Percentiles rank a stretch among this genome's conserved stretches.
Evolutionary conservation across 2,329 filamentous ascomycete genomes (phyloP).

Genomic region (Aspergillus oerlinghausenensis): DNA sequence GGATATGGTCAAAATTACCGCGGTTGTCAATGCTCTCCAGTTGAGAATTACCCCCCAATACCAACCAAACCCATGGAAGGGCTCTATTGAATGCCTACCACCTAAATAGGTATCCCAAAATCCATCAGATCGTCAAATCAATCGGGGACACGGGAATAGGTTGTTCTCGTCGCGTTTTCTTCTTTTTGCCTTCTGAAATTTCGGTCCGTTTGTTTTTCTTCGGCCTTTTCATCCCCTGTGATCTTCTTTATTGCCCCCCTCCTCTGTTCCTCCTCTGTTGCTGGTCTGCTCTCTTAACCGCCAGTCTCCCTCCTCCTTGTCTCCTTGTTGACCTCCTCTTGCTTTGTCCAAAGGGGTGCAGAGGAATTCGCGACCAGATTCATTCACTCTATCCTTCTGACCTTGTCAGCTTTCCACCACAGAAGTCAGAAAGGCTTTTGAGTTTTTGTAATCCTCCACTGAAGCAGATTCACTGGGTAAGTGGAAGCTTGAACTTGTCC

Average conservation of each 20-base stretch:
- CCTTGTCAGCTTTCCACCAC: neutral
- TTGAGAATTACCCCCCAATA: neutral
- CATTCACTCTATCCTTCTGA: neutral
- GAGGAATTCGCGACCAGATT: neutral
- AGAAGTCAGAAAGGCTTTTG: neutral
- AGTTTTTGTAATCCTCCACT: neutral
- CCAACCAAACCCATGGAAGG: neutral
- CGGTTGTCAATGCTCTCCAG: neutral
- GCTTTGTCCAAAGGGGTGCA: neutral
- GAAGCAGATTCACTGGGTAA: constrained; percentile 1
- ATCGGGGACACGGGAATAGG: neutral
- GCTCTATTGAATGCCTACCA: neutral
- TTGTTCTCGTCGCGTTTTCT: neutral
- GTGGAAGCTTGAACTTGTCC: neutral
- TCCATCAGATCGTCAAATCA: neutral
- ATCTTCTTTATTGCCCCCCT: neutral
- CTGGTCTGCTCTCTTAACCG: constrained; percentile 13
- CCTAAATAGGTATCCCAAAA: neutral
- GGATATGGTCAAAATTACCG: constrained; percentile 11
- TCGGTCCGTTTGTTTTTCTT: neutral
- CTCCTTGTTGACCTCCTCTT: neutral
- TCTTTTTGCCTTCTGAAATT: neutral
- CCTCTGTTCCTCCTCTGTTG: constrained; percentile 3
- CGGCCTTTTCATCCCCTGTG: neutral
- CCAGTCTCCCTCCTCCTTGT: constrained; percentile 4